These are phyloP conservation scores for Thermothelomyces thermophilus DNA, from an alignment of 2,329 filamentous ascomycete species.

Conservation along the genomic window DNA sequence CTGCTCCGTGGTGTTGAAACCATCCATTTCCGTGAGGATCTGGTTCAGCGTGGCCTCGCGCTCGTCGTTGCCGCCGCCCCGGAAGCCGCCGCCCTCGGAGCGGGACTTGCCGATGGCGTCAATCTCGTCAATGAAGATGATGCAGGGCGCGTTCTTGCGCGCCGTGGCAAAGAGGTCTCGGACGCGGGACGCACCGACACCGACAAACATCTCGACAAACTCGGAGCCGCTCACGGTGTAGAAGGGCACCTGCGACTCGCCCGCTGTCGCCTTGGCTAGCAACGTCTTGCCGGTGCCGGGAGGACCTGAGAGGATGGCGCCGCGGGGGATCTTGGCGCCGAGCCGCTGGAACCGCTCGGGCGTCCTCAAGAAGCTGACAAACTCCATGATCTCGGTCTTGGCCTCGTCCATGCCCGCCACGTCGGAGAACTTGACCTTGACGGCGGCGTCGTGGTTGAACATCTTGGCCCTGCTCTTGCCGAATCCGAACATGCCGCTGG, in stretches of 20 bases:
- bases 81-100: constrained; percentile 68
- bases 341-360: constrained; percentile 88
- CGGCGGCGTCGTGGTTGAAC: constrained; percentile 93
- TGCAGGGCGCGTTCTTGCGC: constrained; percentile 92
- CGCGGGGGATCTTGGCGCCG: constrained; percentile 94
- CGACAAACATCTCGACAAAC: constrained; percentile 99
- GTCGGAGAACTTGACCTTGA: constrained; percentile 96
- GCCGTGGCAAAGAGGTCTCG: constrained; percentile 91
- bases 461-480: constrained; percentile 92
- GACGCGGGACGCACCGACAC: constrained; percentile 92
- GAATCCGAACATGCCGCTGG: constrained; percentile 86
- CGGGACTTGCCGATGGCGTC: constrained; percentile 93
- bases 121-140: constrained; percentile 99
- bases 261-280: constrained; percentile 92
- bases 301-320: constrained; percentile 93
- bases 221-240: constrained; percentile 98
- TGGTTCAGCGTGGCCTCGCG: constrained; percentile 96
- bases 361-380: constrained; percentile 93
- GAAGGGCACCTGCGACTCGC: constrained; percentile 94
- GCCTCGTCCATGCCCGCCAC: constrained; percentile 98
- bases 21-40: constrained; percentile 98
- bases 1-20: constrained; percentile 94
- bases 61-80: constrained; percentile 94
- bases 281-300: constrained; percentile 98
- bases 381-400: constrained; percentile 98